Conservation (phyloP, 2,329 filamentous ascomycete genomes). For the Penicillium sclerotiorum region DNA sequence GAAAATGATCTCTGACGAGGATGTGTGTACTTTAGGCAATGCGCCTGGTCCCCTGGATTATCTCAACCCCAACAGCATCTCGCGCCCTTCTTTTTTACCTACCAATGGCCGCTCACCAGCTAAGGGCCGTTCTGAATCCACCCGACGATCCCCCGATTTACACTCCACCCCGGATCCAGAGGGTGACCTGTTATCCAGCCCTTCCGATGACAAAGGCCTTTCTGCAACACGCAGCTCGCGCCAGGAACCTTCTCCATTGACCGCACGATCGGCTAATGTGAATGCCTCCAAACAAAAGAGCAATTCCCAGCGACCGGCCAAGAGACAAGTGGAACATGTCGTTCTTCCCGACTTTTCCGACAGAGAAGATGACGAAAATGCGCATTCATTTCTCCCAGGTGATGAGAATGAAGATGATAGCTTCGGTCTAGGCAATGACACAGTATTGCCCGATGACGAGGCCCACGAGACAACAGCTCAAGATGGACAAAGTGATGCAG, state of each 20-base stretch:
- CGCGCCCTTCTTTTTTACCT: conserved; percentile 40
- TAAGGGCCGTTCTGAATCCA: conserved; percentile 47
- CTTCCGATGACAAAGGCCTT: conserved; percentile 37
- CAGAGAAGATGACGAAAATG: conserved; percentile 41
- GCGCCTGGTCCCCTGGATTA: conserved; percentile 47
- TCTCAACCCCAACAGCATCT: conserved; percentile 36
- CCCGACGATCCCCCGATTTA: conserved; percentile 45
- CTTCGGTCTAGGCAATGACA: conserved; percentile 30
- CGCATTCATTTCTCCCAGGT: conserved; percentile 28
- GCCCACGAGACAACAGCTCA: conserved; percentile 9
- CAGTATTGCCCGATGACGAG: conserved; percentile 22
- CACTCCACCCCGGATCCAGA: conserved; percentile 46
- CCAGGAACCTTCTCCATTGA: conserved; percentile 38
- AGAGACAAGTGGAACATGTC: conserved; percentile 23
- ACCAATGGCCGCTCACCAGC: conserved; percentile 48
- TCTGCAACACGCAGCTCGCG: conserved; percentile 24
- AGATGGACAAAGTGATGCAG: conserved; percentile 21
- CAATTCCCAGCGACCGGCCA: conserved; percentile 25
- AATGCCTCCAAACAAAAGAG: conserved; percentile 30
- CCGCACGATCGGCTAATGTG: conserved; percentile 39
- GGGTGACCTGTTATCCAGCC: conserved; percentile 38
- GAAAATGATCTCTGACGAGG: conserved; percentile 15
- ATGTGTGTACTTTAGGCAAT: conserved; percentile 34
- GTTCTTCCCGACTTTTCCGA: conserved; percentile 39
- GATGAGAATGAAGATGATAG: conserved; percentile 30